These are phyloP conservation scores for Adenanthera pavonina DNA, from an alignment of 306 rosid species.

Conservation along the genomic window DNA sequence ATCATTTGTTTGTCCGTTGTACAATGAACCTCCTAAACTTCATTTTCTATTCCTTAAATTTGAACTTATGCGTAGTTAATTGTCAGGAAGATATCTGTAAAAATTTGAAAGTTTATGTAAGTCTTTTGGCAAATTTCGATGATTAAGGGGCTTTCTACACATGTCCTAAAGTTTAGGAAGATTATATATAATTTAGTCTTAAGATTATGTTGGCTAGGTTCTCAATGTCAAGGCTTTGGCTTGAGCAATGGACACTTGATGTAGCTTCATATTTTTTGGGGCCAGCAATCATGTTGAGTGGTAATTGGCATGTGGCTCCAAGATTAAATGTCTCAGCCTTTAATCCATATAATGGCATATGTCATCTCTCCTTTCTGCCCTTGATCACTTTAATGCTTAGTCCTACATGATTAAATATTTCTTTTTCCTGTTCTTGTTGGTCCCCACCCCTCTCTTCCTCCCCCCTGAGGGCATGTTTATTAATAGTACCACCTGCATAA, in stretches of 20 bases:
- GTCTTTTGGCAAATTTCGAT: not conserved
- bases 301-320: not conserved
- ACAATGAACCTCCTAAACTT: not conserved
- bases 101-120: not conserved
- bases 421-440: conserved; percentile 9
- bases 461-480: not conserved
- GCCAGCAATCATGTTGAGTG: not conserved
- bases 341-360: no score
- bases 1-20: not conserved
- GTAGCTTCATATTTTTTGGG: not conserved
- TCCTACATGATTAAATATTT: not conserved
- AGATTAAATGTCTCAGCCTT: not conserved
- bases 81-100: not conserved
- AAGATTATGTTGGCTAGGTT: not conserved
- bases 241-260: not conserved
- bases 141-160: not conserved
- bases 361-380: not conserved
- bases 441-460: no score
- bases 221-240: not conserved
- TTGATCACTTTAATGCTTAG: not conserved
- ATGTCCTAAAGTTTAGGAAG: not conserved
- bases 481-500: not conserved
- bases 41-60: no score
- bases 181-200: not conserved
- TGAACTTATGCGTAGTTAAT: not conserved